Percentiles rank a stretch among this genome's conserved stretches.
These are phyloP conservation scores for Globisporangium emineosum DNA, from an alignment of 352 stramenopile genomes.

Conservation along the genomic window DNA sequence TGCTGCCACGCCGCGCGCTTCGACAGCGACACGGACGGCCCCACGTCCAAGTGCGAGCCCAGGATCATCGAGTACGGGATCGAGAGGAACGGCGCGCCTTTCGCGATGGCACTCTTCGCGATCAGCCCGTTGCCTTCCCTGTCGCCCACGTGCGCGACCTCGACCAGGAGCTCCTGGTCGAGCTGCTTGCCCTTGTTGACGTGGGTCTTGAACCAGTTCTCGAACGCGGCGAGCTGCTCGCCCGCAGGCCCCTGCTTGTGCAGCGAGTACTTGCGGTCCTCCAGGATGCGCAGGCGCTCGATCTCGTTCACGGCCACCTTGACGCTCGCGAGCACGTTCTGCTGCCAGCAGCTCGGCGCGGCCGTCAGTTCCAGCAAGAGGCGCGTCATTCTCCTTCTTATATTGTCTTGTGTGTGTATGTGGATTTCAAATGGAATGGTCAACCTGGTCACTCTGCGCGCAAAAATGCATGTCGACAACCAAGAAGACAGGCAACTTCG, in stretches of 20 bases:
- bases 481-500: too few species aligned
- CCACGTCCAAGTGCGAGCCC: constrained; percentile 22
- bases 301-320: constrained; percentile 30
- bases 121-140: constrained; percentile 30
- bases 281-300: constrained; percentile 19
- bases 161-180: constrained; percentile 13
- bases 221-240: constrained; percentile 23
- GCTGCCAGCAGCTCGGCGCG: constrained; percentile 27
- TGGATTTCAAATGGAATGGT: too few species aligned
- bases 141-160: constrained; percentile 23
- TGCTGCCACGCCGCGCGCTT: constrained; percentile 23
- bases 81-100: constrained; percentile 31
- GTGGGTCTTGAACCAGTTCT: constrained; percentile 27
- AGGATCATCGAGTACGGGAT: constrained; percentile 36
- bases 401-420: background rate
- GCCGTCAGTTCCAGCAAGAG: constrained; percentile 32
- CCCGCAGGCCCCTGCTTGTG: constrained; percentile 14
- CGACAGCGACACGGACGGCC: constrained; percentile 6
- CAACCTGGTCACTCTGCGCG: too few species aligned
- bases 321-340: constrained; percentile 25
- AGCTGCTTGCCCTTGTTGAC: background rate
- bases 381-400: constrained; percentile 9
- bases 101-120: constrained; percentile 19
- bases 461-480: too few species aligned
- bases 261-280: constrained; percentile 23